Evolutionary conservation across 1,139 yeast species (phyloP).

Genomic region (Debaryomyces subglobosus): DNA sequence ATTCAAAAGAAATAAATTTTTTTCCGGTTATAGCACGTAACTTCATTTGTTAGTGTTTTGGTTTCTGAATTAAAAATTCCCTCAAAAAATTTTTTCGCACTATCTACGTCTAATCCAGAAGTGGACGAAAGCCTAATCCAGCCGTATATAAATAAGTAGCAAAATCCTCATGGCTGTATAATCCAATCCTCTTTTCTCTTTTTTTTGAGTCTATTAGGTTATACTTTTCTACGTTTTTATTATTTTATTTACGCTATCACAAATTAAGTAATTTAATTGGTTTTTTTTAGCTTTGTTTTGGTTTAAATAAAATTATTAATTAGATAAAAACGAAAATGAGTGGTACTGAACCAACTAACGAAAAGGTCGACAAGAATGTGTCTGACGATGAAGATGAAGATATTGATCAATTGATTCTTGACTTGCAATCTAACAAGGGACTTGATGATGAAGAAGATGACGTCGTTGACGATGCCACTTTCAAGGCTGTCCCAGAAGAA

Average conservation of each 20-base stretch:
- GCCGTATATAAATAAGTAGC: constrained; percentile 14
- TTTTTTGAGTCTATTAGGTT: constrained; percentile 9
- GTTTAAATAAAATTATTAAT: constrained; percentile 7
- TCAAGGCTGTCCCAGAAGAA: constrained; percentile 85
- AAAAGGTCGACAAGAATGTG: constrained; percentile 50
- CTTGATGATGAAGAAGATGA: constrained; percentile 51
- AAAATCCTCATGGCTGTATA: neutral
- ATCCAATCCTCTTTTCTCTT: constrained; percentile 1
- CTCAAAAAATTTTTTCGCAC: constrained; percentile 13
- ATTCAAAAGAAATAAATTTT: constrained; percentile 6
- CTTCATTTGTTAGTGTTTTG: constrained; percentile 8
- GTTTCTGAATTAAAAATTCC: constrained; percentile 14
- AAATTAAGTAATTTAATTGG: constrained; percentile 2
- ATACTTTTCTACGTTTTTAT: constrained; percentile 10
- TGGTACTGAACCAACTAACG: constrained; percentile 55
- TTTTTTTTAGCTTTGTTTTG: constrained; percentile 7
- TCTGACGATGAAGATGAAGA: constrained; percentile 78
- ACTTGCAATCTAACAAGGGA: constrained; percentile 82
- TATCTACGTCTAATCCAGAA: constrained; percentile 9
- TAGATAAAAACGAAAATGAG: constrained; percentile 30
- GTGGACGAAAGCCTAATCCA: constrained; percentile 15
- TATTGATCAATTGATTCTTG: constrained; percentile 86
- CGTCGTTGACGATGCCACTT: constrained; percentile 49
- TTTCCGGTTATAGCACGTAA: neutral
- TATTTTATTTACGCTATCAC: constrained; percentile 3